Base-by-base conservation (phyloP, 2,329 filamentous ascomycete genomes). In the Bipolaris victoriae region DNA sequence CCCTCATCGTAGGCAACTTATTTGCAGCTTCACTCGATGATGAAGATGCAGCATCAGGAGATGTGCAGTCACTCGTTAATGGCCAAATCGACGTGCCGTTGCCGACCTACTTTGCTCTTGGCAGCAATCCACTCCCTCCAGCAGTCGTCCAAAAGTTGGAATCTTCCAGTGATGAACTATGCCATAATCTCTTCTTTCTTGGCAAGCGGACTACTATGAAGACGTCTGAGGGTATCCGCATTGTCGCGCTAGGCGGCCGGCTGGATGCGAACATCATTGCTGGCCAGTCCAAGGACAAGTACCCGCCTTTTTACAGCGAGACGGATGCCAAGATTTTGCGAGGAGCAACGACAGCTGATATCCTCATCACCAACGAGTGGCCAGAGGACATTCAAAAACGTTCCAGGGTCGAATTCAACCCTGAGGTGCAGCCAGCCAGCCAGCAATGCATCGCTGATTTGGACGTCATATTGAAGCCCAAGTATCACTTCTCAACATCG, bases 71-170 rank as follows among this genome's bases (percentile, higher is more conserved):
- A 9, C 83, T 99, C 3, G 77, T 98, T 0, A 78, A 85, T 24
- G 92, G 92, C n/a, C 81, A 84, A 10, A 88, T 96, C 50, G 73
- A 82, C 20, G 81, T 98, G 4, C 88, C 93, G 3, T 80, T 98
- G 0, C 88, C 93, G 1, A 96, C 90, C 7, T 99, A 99, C 79
- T 99, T 98, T 74, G 91, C 91, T 2, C 82, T 97, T 58, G 92
- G 91, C 65, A 87, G 82, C 36, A 83, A 83, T 45, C 79, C 88
- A n/a, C 81, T 99, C 5, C 95, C 95, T 0, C 76, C 82, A 3
- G 79, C 81, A 29, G 85, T 97, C 20, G 81, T 90, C 18, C 85
- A 90, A 69, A 92, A 88, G 73, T 83, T 98, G 50, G 84, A 91
- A 70, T 84, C 84, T 33, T 86, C 90, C 61, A 88, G 77, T 60